Evolutionary conservation across 805 yeast genomes (phyloP).

Genomic region (Diddensiella santjacobensis): DNA sequence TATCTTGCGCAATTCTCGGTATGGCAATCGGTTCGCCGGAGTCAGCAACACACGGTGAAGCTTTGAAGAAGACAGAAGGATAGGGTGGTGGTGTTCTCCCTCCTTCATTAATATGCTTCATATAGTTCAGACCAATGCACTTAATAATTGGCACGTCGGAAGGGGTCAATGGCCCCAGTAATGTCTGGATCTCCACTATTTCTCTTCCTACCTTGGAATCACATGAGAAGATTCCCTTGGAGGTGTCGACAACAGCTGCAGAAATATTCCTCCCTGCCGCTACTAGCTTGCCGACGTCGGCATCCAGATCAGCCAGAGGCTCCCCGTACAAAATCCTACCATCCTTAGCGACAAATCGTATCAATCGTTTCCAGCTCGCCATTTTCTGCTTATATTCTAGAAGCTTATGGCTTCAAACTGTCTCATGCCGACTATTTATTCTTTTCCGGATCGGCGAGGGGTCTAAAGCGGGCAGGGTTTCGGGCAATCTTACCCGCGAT

Average conservation of each 20-base stretch:
- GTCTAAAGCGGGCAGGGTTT: no score
- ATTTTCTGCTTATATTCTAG: background rate
- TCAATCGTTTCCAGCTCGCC: slow-evolving; percentile 36
- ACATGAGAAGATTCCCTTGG: slow-evolving; percentile 14
- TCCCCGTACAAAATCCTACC: slow-evolving; percentile 46
- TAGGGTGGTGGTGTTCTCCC: slow-evolving; percentile 21
- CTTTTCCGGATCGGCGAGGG: no score
- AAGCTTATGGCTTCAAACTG: no score
- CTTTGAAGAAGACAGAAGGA: slow-evolving; percentile 20
- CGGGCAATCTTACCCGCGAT: no score
- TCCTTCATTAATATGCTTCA: slow-evolving; percentile 19
- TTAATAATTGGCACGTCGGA: slow-evolving; percentile 15
- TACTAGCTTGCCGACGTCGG: slow-evolving; percentile 10
- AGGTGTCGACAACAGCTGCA: slow-evolving; percentile 13
- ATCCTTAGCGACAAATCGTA: slow-evolving; percentile 46
- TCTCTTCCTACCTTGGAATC: slow-evolving; percentile 14
- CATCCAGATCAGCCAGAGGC: slow-evolving; percentile 35
- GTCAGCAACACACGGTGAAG: slow-evolving; percentile 17
- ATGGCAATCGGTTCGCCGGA: slow-evolving; percentile 16
- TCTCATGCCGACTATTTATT: no score
- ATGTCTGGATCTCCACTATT: slow-evolving; percentile 9
- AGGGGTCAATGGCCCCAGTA: slow-evolving; percentile 16
- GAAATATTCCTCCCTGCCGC: slow-evolving; percentile 5
- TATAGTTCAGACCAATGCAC: slow-evolving; percentile 18
- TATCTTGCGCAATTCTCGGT: slow-evolving; percentile 20